Evolutionary conservation across 2,329 filamentous ascomycete genomes (phyloP).

Genomic region (Coleophoma cylindrospora): DNA sequence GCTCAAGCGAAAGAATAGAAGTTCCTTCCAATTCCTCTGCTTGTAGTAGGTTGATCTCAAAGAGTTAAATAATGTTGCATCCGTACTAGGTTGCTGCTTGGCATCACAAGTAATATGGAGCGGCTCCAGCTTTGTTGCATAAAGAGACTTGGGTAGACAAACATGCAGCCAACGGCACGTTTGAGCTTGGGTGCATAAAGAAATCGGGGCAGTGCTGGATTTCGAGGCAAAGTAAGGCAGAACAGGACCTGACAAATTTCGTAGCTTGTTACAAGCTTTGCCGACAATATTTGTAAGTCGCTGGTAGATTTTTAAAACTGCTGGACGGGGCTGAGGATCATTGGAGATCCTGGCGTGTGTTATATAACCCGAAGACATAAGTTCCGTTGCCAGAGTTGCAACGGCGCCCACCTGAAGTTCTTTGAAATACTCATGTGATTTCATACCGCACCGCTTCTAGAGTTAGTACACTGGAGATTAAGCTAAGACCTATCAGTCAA

Average conservation of each 20-base stretch:
- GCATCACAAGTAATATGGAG: constrained; percentile 4
- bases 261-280: not conserved
- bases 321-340: not conserved
- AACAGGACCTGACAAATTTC: not conserved
- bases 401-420: not conserved
- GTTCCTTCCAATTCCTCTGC: not conserved
- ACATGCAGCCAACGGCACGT: constrained; percentile 1
- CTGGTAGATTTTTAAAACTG: not conserved
- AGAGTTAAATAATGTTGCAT: constrained; percentile 2
- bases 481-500: not conserved
- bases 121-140: constrained; percentile 2
- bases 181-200: not conserved
- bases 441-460: not conserved
- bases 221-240: not conserved
- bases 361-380: not conserved
- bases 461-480: not conserved
- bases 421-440: not conserved
- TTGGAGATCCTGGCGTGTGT: not conserved
- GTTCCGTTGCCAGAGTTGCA: not conserved
- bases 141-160: constrained; percentile 2
- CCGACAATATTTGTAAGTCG: not conserved
- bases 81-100: not conserved
- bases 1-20: constrained; percentile 2
- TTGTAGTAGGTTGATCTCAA: constrained; percentile 1
- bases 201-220: not conserved